phyloP scores from a whole-genome alignment of 108 stramenopile genomes.

The Bacterosira constricta region DNA sequence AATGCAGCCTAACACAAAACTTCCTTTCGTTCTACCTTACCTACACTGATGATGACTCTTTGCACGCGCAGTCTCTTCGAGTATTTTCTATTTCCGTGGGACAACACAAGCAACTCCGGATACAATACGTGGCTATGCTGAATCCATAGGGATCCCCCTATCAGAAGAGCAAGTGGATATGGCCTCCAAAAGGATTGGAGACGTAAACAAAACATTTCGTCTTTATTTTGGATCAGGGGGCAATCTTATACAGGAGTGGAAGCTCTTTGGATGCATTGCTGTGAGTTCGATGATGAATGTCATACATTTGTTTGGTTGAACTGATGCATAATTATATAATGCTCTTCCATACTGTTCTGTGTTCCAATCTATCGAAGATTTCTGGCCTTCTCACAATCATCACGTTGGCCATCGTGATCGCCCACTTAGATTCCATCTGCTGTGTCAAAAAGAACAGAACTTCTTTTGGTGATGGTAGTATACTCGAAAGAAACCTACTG shows the following conservation, averaged over 20 bases:
- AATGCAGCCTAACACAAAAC: too few species aligned
- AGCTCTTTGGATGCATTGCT: constrained; percentile 24
- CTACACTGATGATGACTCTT: too few species aligned
- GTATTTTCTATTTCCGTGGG: constrained; percentile 25
- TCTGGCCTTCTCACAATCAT: constrained; percentile 22
- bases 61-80: too few species aligned
- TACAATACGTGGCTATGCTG: not conserved
- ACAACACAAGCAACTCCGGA: not conserved
- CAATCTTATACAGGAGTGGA: constrained; percentile 12
- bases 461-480: constrained; percentile 34
- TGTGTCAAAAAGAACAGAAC: constrained; percentile 12
- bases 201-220: not conserved
- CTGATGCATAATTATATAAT: too few species aligned
- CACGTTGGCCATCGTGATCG: constrained; percentile 13
- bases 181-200: not conserved
- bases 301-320: too few species aligned
- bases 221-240: constrained; percentile 19
- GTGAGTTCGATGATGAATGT: too few species aligned
- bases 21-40: too few species aligned
- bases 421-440: constrained; percentile 38
- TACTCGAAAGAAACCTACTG: constrained; percentile 25
- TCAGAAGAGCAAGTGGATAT: not conserved
- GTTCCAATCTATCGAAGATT: too few species aligned
- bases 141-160: not conserved
- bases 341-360: too few species aligned